Evolutionary conservation across 805 yeast species (phyloP).

Genomic region (Hanseniaspora nectarophila): DNA sequence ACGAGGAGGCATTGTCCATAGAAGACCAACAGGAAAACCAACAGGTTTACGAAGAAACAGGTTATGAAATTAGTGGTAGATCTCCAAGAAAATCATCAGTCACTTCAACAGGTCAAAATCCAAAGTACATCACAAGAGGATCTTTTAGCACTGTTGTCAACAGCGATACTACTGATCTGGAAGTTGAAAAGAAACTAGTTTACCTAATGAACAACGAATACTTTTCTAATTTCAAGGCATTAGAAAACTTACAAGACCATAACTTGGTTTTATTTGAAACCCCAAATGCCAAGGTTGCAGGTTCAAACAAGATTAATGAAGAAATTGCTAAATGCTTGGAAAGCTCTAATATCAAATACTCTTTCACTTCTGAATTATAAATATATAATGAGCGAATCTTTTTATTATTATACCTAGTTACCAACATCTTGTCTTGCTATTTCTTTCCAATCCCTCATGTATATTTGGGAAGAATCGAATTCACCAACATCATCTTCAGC

Average conservation of each 20-base stretch:
- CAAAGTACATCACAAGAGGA: slow-evolving; percentile 5
- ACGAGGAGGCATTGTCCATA: slow-evolving; percentile 10
- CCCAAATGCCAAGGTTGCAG: not conserved
- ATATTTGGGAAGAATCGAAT: slow-evolving; percentile 81
- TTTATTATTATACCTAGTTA: not conserved
- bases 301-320: not conserved
- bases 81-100: slow-evolving; percentile 8
- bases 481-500: slow-evolving; percentile 37
- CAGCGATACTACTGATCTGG: not conserved
- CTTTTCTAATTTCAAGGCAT: slow-evolving; percentile 6
- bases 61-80: slow-evolving; percentile 3
- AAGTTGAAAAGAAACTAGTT: not conserved
- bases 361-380: not conserved
- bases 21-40: not conserved
- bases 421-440: slow-evolving; percentile 41
- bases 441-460: slow-evolving; percentile 91
- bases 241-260: not conserved
- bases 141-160: slow-evolving; percentile 1
- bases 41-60: slow-evolving; percentile 8
- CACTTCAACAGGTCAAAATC: not conserved
- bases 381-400: slow-evolving; percentile 18
- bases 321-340: not conserved
- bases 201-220: slow-evolving; percentile 14
- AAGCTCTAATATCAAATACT: slow-evolving; percentile 11
- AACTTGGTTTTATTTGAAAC: slow-evolving; percentile 5